Evolutionary conservation across 495 filamentous ascomycete genomes (phyloP).

Genomic region (Mycothermus thermophilus): DNA sequence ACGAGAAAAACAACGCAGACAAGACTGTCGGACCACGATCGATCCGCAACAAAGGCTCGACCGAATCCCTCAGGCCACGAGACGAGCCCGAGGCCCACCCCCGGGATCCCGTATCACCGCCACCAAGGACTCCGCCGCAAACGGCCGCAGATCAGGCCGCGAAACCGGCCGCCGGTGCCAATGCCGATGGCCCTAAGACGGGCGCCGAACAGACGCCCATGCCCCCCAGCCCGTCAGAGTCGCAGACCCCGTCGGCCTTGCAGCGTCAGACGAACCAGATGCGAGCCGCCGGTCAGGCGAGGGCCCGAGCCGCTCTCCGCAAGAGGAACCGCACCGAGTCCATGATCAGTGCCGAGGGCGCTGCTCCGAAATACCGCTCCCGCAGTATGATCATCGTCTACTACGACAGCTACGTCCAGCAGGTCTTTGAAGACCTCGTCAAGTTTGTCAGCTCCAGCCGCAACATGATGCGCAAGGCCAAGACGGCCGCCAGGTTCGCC

Average conservation of each 20-base stretch:
- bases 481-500: constrained; percentile 50
- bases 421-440: constrained; percentile 64
- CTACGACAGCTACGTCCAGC: constrained; percentile 78
- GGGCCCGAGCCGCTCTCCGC: constrained; percentile 30
- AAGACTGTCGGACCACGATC: constrained; percentile 23
- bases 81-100: constrained; percentile 32
- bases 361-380: constrained; percentile 46
- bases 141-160: no score
- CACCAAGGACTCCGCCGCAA: constrained; percentile 1
- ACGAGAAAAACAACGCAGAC: constrained; percentile 9
- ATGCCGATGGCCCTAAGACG: constrained; percentile 6
- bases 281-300: constrained; percentile 30
- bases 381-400: constrained; percentile 74
- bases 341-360: constrained; percentile 37
- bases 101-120: constrained; percentile 10
- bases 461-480: constrained; percentile 71
- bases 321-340: constrained; percentile 48
- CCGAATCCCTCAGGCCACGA: constrained; percentile 45
- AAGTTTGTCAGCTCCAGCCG: constrained; percentile 65
- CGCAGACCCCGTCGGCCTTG: constrained; percentile 32
- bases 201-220: constrained; percentile 4
- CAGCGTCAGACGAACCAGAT: constrained; percentile 30
- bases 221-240: constrained; percentile 15
- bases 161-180: constrained; percentile 5
- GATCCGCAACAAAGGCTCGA: constrained; percentile 46